phyloP scores from a whole-genome alignment of 192 early-diverging fungal species.

The Spizellomyces sp. region DNA sequence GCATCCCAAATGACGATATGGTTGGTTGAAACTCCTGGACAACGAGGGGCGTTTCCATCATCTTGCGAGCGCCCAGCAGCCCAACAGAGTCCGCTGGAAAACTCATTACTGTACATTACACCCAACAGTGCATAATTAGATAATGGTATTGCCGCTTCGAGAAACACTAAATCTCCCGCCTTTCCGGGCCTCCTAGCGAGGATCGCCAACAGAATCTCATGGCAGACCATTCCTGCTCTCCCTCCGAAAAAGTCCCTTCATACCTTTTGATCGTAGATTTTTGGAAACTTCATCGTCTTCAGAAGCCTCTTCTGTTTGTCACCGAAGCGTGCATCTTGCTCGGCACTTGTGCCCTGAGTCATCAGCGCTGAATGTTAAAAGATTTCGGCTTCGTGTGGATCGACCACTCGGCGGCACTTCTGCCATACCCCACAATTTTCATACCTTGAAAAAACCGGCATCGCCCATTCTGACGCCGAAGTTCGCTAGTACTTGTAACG shows the following conservation, averaged over 20 bases:
- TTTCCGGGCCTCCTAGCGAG: neutral
- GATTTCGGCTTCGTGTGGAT: neutral
- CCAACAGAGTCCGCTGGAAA: no score
- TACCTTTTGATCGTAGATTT: slow-evolving; percentile 78
- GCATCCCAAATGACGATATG: no score
- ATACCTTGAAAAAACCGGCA: slow-evolving; percentile 58
- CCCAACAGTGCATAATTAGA: no score
- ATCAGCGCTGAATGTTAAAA: neutral
- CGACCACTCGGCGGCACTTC: neutral
- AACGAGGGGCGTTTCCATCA: no score
- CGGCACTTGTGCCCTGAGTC: slow-evolving; percentile 61
- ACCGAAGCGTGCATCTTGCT: slow-evolving; percentile 77
- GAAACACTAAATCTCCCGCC: no score
- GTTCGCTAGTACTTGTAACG: neutral
- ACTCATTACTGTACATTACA: no score
- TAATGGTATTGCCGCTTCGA: no score
- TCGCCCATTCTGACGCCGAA: slow-evolving; percentile 44
- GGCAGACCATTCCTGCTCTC: neutral
- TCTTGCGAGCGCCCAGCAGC: no score
- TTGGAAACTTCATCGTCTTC: slow-evolving; percentile 77
- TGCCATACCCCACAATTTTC: neutral
- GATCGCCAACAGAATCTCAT: neutral
- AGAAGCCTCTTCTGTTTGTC: slow-evolving; percentile 84
- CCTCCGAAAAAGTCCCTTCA: slow-evolving; percentile 33
- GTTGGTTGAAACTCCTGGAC: no score